Evolutionary conservation across 2,329 filamentous ascomycete genomes (phyloP).

Genomic region (Plectosphaerella cucumerina): DNA sequence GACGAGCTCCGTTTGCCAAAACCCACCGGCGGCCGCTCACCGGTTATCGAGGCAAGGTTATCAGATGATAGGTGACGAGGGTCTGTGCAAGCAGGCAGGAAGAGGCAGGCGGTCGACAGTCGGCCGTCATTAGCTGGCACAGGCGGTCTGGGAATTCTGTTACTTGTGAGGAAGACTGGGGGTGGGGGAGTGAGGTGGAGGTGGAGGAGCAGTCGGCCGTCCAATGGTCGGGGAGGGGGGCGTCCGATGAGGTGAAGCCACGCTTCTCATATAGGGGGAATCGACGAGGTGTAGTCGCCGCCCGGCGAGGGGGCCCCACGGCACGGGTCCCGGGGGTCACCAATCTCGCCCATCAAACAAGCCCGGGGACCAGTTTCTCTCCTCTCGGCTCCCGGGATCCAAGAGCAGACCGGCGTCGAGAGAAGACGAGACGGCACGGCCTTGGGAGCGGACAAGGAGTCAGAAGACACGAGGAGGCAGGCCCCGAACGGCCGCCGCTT

Average conservation of each 20-base stretch:
- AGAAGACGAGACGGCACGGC: not conserved
- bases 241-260: not conserved
- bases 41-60: conserved; percentile 28
- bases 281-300: not conserved
- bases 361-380: not conserved
- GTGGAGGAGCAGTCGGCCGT: not conserved
- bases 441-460: not conserved
- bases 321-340: not conserved
- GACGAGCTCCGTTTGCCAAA: conserved; percentile 41
- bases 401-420: not conserved
- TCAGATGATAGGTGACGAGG: conserved; percentile 34
- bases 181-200: not conserved
- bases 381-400: not conserved
- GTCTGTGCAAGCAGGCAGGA: not conserved
- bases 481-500: not conserved
- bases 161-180: not conserved
- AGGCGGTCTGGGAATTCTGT: conserved; percentile 6
- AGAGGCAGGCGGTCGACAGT: conserved; percentile 3
- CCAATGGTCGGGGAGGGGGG: not conserved
- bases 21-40: conserved; percentile 43
- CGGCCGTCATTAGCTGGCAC: conserved; percentile 11
- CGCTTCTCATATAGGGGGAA: not conserved
- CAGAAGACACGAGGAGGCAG: not conserved
- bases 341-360: not conserved
- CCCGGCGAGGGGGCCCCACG: not conserved